Base-by-base conservation (phyloP, 495 filamentous ascomycete species). In the Aspergillus haitiensis region DNA sequence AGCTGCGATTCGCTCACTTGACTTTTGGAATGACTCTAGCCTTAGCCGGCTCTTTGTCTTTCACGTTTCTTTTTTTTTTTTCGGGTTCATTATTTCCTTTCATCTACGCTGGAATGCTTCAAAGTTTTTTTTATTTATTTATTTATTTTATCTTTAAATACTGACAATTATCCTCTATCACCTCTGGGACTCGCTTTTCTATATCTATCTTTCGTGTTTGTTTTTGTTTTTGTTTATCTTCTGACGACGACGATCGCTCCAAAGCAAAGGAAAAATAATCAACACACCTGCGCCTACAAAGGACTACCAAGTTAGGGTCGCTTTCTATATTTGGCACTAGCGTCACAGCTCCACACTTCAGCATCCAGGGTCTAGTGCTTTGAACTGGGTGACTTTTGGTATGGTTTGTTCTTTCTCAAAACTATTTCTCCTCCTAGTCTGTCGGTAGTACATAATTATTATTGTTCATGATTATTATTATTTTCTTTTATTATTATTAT, bases 291-390 rank as follows among this genome's bases (percentile, higher is more conserved):
- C 21, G 21, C 21, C 21, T 27, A 27, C 21, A 27, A 27, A 40
- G 37, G 37, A 40, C 37, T 40, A 9, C 44, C 6, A 47, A 47
- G 44, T 21, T n/a, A 47, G 44, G 44, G 44, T 18, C 44, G 44
- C 13, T 47, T 47, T 47, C 52, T 54, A 54, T 54, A 54, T 54
- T 54, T 54, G 44, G 44, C 44, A 47, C 44, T 47, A 47, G 44
- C 16, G 27, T 37, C 27, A 34, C 13, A 40, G 52, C 52, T 54
- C 52, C 52, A 54, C 52, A 37, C 35, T 42, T 36, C 52, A 42
- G 40, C 52, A 54, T 54, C 52, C 52, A 52, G 32, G 52, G 52
- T n/a, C 34, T 37, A 12, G 47, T 32, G 36, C 52, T 44, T 35
- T 39, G 35, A 37, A 42, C 52, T 42, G 35, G 52, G 2, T 11